Evolutionary conservation across 441 rosid genomes (phyloP).

Genomic region (Capsella rubella): DNA sequence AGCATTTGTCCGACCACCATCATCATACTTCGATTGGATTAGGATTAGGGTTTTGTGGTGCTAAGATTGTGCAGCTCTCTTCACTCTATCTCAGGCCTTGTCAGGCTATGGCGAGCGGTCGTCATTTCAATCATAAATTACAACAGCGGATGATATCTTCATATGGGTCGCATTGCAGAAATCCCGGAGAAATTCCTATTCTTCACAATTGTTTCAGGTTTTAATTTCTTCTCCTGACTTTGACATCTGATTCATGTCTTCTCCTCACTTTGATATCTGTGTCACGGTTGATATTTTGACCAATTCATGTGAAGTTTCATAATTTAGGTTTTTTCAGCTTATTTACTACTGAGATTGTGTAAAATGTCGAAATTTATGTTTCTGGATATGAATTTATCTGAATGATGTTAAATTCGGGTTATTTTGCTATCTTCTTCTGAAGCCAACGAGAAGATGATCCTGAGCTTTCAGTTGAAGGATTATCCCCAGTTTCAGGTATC

Average conservation of each 20-base stretch:
- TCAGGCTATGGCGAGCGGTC: conserved; percentile 36
- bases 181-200: conserved; percentile 52
- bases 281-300: background rate
- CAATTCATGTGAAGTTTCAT: no score
- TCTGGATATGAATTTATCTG: background rate
- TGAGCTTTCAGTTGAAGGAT: conserved; percentile 56
- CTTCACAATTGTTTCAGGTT: conserved; percentile 63
- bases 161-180: conserved; percentile 49
- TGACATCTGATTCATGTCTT: background rate
- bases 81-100: conserved; percentile 47
- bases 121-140: conserved; percentile 36
- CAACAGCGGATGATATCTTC: conserved; percentile 47
- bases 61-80: conserved; percentile 49
- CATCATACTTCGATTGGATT: conserved; percentile 39
- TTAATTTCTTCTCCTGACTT: background rate
- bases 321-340: no score
- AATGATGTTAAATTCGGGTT: background rate
- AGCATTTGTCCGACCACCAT: conserved; percentile 49
- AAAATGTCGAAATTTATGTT: background rate
- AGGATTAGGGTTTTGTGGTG: conserved; percentile 50
- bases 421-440: conserved; percentile 39
- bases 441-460: conserved; percentile 68
- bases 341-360: background rate
- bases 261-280: conserved; percentile 6
- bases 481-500: conserved; percentile 70